Evolutionary conservation across 1,284 basidiomycete species (phyloP).

Genomic region (Apiotrichum domesticum): DNA sequence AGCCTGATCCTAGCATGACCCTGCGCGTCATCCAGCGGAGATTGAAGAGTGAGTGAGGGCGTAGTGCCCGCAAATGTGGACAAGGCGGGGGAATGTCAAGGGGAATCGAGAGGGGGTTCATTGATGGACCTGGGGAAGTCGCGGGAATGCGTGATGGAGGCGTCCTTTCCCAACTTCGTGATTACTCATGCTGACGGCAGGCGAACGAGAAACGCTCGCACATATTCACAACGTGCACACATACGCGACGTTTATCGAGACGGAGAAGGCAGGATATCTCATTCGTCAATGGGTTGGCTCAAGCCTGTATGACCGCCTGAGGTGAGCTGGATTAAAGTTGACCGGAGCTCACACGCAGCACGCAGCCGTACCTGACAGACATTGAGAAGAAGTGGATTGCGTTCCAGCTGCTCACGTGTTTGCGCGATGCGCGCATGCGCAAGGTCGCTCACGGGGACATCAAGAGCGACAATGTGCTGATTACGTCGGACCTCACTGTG

Average conservation of each 20-base stretch:
- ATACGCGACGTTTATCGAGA: conserved; percentile 87
- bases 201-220: conserved; percentile 73
- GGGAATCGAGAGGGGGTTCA: no score
- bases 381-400: conserved; percentile 99
- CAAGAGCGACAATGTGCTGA: conserved; percentile 95
- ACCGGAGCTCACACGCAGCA: conserved; percentile 53
- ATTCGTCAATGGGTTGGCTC: conserved; percentile 92
- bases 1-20: conserved; percentile 66
- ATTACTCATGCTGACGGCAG: conserved; percentile 45
- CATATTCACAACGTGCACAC: conserved; percentile 85
- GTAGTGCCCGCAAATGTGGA: no score
- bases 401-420: conserved; percentile 81
- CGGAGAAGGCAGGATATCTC: conserved; percentile 92
- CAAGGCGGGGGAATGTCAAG: no score
- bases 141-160: no score
- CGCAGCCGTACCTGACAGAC: conserved; percentile 82
- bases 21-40: conserved; percentile 62
- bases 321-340: conserved; percentile 53
- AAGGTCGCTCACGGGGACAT: conserved; percentile 89
- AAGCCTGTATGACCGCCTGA: conserved; percentile 95
- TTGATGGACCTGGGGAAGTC: no score
- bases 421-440: conserved; percentile 73
- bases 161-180: no score
- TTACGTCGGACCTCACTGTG: conserved; percentile 93
- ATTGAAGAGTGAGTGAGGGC: conserved; percentile 56